Conservation (phyloP, 2,329 filamentous ascomycete genomes). For the Fusarium tupiense region DNA sequence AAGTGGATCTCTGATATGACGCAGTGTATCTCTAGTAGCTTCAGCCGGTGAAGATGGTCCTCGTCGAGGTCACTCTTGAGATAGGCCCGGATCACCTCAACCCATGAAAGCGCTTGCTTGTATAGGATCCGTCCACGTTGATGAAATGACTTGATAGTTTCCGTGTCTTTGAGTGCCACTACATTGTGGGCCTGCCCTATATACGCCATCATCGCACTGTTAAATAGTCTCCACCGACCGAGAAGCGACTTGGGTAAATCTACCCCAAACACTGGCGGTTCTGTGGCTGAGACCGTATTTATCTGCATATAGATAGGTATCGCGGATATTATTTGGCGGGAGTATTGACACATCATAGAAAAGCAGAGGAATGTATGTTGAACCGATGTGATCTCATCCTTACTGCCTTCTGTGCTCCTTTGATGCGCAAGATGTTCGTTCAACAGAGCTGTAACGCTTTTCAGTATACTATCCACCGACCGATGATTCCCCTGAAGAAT, state of each 20-base stretch:
- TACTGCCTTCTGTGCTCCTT: background rate
- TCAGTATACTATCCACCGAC: background rate
- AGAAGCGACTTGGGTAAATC: background rate
- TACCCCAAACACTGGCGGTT: background rate
- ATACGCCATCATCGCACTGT: background rate
- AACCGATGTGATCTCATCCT: background rate
- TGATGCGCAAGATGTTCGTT: background rate
- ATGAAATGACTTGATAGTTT: background rate
- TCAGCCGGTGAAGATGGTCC: background rate
- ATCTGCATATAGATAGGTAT: background rate
- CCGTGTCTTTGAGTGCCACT: background rate
- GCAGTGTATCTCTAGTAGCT: background rate
- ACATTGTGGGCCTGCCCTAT: background rate
- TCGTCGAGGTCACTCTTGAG: background rate
- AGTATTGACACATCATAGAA: background rate
- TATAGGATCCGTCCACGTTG: background rate
- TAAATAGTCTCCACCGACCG: background rate
- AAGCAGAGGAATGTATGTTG: background rate
- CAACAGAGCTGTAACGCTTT: background rate
- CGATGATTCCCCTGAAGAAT: background rate
- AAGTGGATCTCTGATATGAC: background rate
- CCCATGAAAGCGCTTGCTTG: background rate
- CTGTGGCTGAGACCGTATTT: background rate
- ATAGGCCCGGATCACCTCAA: background rate
- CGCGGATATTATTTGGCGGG: accelerated